phyloP scores from a whole-genome alignment of 768 basidiomycete species.

The Clathrus columnatus region DNA sequence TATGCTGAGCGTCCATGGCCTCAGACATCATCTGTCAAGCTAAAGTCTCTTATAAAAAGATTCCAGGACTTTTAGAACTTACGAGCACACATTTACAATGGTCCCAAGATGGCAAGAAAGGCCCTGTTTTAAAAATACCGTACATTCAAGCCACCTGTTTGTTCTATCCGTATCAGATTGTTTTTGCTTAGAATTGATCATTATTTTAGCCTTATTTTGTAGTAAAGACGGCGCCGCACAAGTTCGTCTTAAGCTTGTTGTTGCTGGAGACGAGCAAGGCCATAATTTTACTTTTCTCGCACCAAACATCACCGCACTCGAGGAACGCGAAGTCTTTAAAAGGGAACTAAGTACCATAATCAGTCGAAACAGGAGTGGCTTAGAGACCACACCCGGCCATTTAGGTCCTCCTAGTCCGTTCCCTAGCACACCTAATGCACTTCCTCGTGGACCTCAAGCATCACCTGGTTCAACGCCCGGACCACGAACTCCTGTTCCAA shows the following conservation, averaged over 20 bases:
- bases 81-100: slow-evolving; percentile 68
- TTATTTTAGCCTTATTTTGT: slow-evolving; percentile 61
- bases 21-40: slow-evolving; percentile 45
- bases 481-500: slow-evolving; percentile 44
- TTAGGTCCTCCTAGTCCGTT: slow-evolving; percentile 16
- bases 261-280: slow-evolving; percentile 59
- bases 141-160: slow-evolving; percentile 54
- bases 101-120: slow-evolving; percentile 64
- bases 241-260: slow-evolving; percentile 66
- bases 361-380: slow-evolving; percentile 52
- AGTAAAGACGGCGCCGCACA: slow-evolving; percentile 78
- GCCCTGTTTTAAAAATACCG: slow-evolving; percentile 54
- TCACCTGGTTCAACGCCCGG: slow-evolving; percentile 39
- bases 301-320: slow-evolving; percentile 49
- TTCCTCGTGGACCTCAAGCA: slow-evolving; percentile 52
- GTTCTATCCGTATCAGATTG: slow-evolving; percentile 21
- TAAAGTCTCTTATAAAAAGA: slow-evolving; percentile 80
- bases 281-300: slow-evolving; percentile 80
- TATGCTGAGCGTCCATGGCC: slow-evolving; percentile 7
- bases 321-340: slow-evolving; percentile 80
- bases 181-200: slow-evolving; percentile 14
- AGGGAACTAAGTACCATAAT: slow-evolving; percentile 69
- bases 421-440: slow-evolving; percentile 27
- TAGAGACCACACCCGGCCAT: slow-evolving; percentile 14
- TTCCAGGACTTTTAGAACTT: slow-evolving; percentile 64